phyloP scores from a whole-genome alignment of 495 filamentous ascomycete species.

The Sporormia fimetaria region DNA sequence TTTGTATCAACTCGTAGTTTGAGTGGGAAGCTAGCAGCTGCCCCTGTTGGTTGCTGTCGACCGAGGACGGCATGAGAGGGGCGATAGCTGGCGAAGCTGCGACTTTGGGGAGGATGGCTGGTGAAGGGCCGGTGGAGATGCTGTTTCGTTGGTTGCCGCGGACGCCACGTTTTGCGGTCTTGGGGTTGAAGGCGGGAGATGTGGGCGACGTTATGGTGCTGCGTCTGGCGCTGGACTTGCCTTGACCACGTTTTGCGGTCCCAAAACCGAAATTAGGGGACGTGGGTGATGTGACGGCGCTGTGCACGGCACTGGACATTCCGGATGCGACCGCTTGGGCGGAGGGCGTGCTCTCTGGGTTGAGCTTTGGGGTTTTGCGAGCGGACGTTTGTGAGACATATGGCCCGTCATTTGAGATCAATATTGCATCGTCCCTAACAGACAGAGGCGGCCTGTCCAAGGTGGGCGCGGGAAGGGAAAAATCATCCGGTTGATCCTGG shows the following conservation, averaged over 20 bases:
- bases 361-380: conserved; percentile 31
- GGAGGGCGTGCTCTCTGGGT: conserved; percentile 26
- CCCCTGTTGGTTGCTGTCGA: too few relatives aligned
- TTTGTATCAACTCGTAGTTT: too few relatives aligned
- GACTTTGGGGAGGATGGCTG: too few relatives aligned
- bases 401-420: conserved; percentile 11
- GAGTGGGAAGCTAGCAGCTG: too few relatives aligned
- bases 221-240: conserved; percentile 20
- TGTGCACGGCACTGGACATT: conserved; percentile 22
- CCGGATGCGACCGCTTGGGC: conserved; percentile 9
- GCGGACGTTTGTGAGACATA: conserved; percentile 28
- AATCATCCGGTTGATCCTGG: too few relatives aligned
- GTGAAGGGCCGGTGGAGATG: too few relatives aligned
- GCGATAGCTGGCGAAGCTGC: too few relatives aligned
- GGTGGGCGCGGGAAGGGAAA: conserved; percentile 33
- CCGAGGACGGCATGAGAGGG: too few relatives aligned
- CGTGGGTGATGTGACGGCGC: conserved; percentile 22
- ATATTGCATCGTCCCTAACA: conserved; percentile 17
- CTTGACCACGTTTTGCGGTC: conserved; percentile 18
- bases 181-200: conserved; percentile 12
- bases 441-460: conserved; percentile 13
- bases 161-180: conserved; percentile 18
- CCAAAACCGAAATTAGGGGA: conserved; percentile 13
- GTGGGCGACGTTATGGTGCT: conserved; percentile 24
- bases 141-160: too few relatives aligned